Evolutionary conservation across 2,329 filamentous ascomycete genomes (phyloP), one percentile per base, ranked within the genome.

Genomic region (Cadophora gregata): DNA sequence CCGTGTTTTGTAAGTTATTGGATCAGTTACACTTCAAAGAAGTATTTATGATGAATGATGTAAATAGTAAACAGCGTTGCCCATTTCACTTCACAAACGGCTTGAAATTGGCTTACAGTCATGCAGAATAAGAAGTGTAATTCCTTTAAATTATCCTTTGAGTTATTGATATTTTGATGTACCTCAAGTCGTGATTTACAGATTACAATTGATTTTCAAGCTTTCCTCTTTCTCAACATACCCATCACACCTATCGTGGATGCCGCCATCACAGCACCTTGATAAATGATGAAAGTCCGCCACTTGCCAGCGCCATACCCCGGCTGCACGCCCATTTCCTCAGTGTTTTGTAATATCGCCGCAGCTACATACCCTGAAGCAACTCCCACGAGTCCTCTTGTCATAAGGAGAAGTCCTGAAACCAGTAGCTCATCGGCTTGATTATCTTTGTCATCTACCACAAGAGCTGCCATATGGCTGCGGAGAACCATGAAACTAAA

Each of bases 401-500:
- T 51, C 48, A 29, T 51, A 12, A 51, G 48, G 7, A 51, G 48
- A 8, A 51, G 29, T 4, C 48, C 48, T 1, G 48, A 51, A 1
- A 51, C 48, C 3, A 51, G 25, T 4, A 51, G 48, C 25, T 51
- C 25, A 8, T 29, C 48, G 2, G n/a, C 48, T 51, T 51, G 25
- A 29, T 51, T 29, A 7, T 29, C 25, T 1, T 0, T 29, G 12
- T 51, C 48, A 10, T 29, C 25, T 27, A 51, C 48, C 2, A 51
- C 48, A 25, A 51, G 29, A 4, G 48, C 48, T 19, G 48, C 48
- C 24, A 51, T 51, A 16, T 51, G 48, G 25, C 48, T 51, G 7
- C 48, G 48, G 29, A 51, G 48, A 2, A 51, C 48, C 48, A 51
- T 51, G 25, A 51, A 51, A 8, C 48, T 51, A 14, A 51, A 51